Evolutionary conservation across 306 rosid species (phyloP).

Genomic region (Quercus glauca): DNA sequence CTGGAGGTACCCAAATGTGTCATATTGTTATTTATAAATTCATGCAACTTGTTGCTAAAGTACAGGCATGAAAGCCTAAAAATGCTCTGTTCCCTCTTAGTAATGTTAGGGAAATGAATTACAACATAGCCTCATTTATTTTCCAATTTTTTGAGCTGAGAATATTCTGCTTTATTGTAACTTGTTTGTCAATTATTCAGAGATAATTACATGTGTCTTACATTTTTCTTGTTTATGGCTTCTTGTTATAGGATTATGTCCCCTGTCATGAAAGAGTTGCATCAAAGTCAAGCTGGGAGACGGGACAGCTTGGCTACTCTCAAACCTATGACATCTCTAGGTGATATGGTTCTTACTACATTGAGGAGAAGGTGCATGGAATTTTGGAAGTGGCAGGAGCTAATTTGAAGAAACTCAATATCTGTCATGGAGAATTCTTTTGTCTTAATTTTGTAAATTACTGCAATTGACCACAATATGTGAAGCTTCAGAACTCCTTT

Average conservation of each 20-base stretch:
- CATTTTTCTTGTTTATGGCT: constrained; percentile 12
- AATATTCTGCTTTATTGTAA: background rate
- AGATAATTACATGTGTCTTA: background rate
- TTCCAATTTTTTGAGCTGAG: background rate
- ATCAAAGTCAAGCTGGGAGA: constrained; percentile 86
- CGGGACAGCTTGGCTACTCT: constrained; percentile 66
- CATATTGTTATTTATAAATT: background rate
- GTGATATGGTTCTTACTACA: constrained; percentile 40
- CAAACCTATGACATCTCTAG: constrained; percentile 69
- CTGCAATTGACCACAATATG: constrained; percentile 50
- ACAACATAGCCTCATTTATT: background rate
- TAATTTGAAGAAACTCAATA: constrained; percentile 32
- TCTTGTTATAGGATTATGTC: constrained; percentile 63
- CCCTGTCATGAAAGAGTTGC: constrained; percentile 95
- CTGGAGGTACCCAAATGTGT: constrained; percentile 58
- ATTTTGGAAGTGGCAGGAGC: constrained; percentile 59
- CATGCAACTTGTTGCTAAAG: background rate
- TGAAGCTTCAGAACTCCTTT: constrained; percentile 44
- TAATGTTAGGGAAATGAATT: background rate
- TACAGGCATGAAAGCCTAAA: background rate
- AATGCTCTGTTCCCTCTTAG: background rate
- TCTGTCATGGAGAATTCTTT: constrained; percentile 27
- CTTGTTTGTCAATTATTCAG: background rate
- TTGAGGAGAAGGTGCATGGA: constrained; percentile 33
- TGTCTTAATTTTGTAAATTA: constrained; percentile 53